Evolutionary conservation across 1,284 basidiomycete genomes (phyloP), one percentile per base, ranked within the genome.

Genomic region (Singerocomus inundabilis): DNA sequence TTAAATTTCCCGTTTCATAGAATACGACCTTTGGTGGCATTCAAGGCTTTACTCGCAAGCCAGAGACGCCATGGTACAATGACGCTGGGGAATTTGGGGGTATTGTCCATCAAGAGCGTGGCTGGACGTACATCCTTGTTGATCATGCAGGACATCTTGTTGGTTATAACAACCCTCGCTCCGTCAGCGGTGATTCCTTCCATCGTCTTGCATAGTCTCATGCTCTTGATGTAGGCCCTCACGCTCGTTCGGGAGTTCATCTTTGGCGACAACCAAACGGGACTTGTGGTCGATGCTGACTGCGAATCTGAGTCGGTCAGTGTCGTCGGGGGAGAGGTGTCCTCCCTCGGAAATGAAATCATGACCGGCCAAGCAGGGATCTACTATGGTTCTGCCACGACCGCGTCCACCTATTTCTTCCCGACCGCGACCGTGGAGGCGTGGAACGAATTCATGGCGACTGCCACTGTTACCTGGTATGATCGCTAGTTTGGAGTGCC

Each of bases 11-110:
- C 12, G 38, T 42, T 41, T 29, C 8, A 5, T 38, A 86, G 81
- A 88, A 88, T 57, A 86, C 82, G 9, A 86, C 86, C 1, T 88
- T 88, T 57, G 84, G 85, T 31, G 84, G 82, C 12, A 81, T 82
- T 36, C 84, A 81, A 63, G 86, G 86, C 4, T 88, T 88, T 62
- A 79, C 82, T 6, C 72, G 78, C 40, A 75, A 77, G 51, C 85
- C 85, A 0, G 76, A 81, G 2, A 88, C 85, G 0, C 77, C 81
- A 2, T 85, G 82, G 81, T 72, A 66, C 48, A 79, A 81, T 47
- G 82, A 85, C 48, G 61, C 64, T 3, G 79, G 80, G 21, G 70
- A 79, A 39, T 78, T 81, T 53, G 84, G 79, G 1, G 85, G 86
- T 0, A 80, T 87, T 25, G 73, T 87, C 21, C 84, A 86, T 58